phyloP scores from a whole-genome alignment of 2,329 filamentous ascomycete species.

The Ceratocystis alfenasii region DNA sequence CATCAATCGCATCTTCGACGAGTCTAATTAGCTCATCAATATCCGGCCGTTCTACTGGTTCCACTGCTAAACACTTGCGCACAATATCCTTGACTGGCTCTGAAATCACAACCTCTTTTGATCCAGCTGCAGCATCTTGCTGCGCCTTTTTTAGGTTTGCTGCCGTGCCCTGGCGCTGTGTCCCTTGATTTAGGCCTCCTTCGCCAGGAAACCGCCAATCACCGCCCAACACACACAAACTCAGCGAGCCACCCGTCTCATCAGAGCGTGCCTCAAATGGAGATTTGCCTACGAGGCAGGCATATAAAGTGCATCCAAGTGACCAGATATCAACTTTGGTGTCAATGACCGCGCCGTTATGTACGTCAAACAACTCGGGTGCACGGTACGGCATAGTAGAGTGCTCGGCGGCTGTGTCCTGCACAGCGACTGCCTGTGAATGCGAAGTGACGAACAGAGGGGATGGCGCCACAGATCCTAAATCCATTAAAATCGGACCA shows the following conservation, averaged over 20 bases:
- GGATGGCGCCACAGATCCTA: conserved; percentile 78
- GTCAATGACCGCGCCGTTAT: conserved; percentile 81
- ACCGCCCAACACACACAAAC: conserved; percentile 81
- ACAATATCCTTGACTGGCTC: conserved; percentile 80
- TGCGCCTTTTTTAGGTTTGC: conserved; percentile 22
- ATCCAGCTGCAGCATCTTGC: conserved; percentile 23
- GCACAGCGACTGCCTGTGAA: conserved; percentile 78
- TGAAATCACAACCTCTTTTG: conserved; percentile 48
- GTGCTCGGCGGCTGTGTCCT: conserved; percentile 91
- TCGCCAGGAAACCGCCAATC: conserved; percentile 97
- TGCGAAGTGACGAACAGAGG: conserved; percentile 83
- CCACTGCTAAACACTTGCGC: conserved; percentile 70
- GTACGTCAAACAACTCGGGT: conserved; percentile 94
- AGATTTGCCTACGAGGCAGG: conserved; percentile 89
- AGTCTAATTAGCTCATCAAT: conserved; percentile 70
- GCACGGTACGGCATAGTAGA: conserved; percentile 98
- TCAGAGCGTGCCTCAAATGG: conserved; percentile 93
- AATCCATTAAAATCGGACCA: conserved; percentile 90
- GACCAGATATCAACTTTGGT: conserved; percentile 98
- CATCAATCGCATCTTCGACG: conserved; percentile 63
- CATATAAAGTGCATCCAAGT: conserved; percentile 92
- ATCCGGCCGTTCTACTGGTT: conserved; percentile 77
- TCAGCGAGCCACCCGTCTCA: conserved; percentile 87
- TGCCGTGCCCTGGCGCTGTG: conserved; percentile 33
- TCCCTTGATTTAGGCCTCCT: conserved; percentile 47